Base-by-base conservation (phyloP, 2,329 filamentous ascomycete species). In the Dryadomyces sulphureus region DNA sequence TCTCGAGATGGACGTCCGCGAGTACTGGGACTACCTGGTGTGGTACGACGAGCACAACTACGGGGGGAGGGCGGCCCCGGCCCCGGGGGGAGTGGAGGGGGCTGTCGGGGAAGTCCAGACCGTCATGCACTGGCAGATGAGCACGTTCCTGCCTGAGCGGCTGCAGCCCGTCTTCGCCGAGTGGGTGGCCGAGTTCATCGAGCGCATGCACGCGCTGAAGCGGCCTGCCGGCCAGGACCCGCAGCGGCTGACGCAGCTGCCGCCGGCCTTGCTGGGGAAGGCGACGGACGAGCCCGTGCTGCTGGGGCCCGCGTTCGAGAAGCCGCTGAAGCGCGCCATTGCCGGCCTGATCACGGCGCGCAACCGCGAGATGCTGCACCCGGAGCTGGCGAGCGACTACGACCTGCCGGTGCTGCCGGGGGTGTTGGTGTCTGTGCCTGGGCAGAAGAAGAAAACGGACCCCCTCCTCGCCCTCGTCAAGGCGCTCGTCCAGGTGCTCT, bases 21-120 rank as follows among this genome's bases (percentile, higher is more conserved):
- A 98, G 60, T 99, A 95, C 63, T 99, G 92, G 92, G 92, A 99
- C 61, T 96, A 95, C 57, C 77, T 99, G 0, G 80, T 95, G 4
- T 99, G 92, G 92, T 96, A 96, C 54, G 92, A 99, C 55, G 87
- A 95, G 63, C 95, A 90, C 70, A 98, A 99, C 67, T 96, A 96
- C 57, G 93, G 92, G 46, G 92, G 92, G 50, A 93, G 93, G 57
- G 92, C 85, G 4, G 94, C 87, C 54, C 77, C 81, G 43, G 77
- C 92, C 56, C 84, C 95, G 4, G 72, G 83, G 7, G 86, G 90
- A 55, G 63, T 21, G 4, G 27, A 38, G 16, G 12, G 30, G 8
- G 48, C 34, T 19, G 25, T 21, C 11, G 17, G 34, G 7, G 34
- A n/a, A 19, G 7, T 36, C 14, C 34, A 36, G 55, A 92, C 84